These are phyloP conservation scores for Fusarium sublunatum DNA, from an alignment of 2,329 filamentous ascomycete species.

Conservation along the genomic window DNA sequence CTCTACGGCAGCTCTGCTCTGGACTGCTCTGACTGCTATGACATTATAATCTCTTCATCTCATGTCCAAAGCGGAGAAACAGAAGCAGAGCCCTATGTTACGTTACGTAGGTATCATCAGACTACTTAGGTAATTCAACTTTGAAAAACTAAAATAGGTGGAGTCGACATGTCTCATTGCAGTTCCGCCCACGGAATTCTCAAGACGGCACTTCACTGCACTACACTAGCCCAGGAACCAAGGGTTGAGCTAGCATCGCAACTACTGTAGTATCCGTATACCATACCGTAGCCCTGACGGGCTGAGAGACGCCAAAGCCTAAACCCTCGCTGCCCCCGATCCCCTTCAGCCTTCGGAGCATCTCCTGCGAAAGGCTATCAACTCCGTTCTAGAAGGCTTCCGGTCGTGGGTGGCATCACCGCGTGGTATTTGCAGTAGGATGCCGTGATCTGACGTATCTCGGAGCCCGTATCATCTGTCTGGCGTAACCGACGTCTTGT, in stretches of 20 bases:
- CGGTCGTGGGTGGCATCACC: conserved; percentile 7
- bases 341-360: conserved; percentile 13
- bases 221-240: conserved; percentile 33
- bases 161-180: conserved; percentile 16
- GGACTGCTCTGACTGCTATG: background rate
- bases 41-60: background rate
- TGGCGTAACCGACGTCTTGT: no score
- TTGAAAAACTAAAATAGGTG: conserved; percentile 6
- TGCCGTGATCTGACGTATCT: conserved; percentile 15
- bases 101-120: background rate
- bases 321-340: conserved; percentile 9
- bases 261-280: background rate
- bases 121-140: background rate
- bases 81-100: conserved; percentile 1
- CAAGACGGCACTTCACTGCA: conserved; percentile 24
- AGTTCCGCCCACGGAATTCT: conserved; percentile 24
- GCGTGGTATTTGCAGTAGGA: no score
- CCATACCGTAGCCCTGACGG: background rate
- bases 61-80: conserved; percentile 1
- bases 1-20: background rate
- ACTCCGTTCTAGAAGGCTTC: conserved; percentile 39
- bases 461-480: background rate
- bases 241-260: conserved; percentile 16
- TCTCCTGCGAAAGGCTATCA: conserved; percentile 26
- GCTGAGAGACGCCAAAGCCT: background rate